phyloP scores from a whole-genome alignment of 768 basidiomycete genomes.

The Boletus patriciae region DNA sequence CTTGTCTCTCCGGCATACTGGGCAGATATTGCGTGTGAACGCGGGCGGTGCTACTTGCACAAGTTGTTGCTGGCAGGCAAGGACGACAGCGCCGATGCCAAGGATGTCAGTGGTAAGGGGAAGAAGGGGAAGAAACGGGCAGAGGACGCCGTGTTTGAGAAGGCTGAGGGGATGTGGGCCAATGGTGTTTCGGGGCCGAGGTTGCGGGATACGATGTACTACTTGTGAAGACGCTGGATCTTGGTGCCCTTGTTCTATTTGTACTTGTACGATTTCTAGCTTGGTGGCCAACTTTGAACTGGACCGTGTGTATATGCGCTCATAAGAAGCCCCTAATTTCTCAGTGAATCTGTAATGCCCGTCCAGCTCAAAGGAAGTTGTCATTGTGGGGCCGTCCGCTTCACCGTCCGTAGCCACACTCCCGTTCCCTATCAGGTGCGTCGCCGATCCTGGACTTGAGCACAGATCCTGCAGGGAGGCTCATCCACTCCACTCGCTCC shows the following conservation, averaged over 20 bases:
- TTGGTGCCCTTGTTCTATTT: no score
- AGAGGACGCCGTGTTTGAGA: constrained; percentile 51
- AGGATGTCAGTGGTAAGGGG: constrained; percentile 24
- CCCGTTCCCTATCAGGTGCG: constrained; percentile 62
- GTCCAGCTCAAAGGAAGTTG: constrained; percentile 46
- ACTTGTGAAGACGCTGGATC: constrained; percentile 37
- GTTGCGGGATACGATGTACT: constrained; percentile 72
- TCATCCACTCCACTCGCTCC: not conserved
- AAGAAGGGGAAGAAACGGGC: constrained; percentile 33
- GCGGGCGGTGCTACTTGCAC: constrained; percentile 52
- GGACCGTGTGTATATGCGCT: not conserved
- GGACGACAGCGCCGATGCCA: constrained; percentile 12
- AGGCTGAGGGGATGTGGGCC: constrained; percentile 56
- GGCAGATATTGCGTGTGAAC: constrained; percentile 52
- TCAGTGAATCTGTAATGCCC: constrained; percentile 39
- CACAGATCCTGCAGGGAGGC: not conserved
- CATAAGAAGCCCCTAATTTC: not conserved
- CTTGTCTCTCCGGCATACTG: constrained; percentile 40
- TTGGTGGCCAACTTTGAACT: no score
- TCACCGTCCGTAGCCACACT: constrained; percentile 46
- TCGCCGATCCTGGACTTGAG: not conserved
- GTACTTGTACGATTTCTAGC: no score
- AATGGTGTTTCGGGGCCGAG: constrained; percentile 48
- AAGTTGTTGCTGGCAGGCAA: constrained; percentile 39
- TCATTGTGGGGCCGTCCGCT: constrained; percentile 37